Conservation (phyloP, 768 basidiomycete genomes). For the Boletales sp. region DNA sequence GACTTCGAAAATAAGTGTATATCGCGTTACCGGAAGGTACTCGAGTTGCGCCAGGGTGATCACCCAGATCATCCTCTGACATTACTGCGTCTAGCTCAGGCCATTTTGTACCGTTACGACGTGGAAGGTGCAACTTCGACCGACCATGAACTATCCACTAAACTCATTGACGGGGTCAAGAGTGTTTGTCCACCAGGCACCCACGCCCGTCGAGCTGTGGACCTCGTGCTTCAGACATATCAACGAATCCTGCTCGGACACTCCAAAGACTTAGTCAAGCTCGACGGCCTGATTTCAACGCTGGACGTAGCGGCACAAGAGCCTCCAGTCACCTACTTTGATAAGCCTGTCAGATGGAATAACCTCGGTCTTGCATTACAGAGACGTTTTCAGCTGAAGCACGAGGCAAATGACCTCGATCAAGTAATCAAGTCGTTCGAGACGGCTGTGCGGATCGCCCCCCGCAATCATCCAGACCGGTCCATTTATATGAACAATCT, state of each 20-base stretch:
- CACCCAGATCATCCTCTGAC: conserved; percentile 7
- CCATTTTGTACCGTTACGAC: conserved; percentile 2
- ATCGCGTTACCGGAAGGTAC: conserved; percentile 1
- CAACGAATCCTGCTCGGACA: neutral
- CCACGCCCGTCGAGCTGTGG: conserved; percentile 1
- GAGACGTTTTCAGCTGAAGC: neutral
- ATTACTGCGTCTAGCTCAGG: conserved; percentile 6
- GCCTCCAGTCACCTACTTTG: neutral
- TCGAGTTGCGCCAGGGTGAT: neutral
- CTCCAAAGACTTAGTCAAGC: neutral
- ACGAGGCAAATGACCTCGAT: neutral
- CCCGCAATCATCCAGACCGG: neutral
- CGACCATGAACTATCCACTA: neutral
- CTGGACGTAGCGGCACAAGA: neutral
- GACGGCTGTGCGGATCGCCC: neutral
- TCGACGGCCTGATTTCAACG: neutral
- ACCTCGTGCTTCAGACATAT: conserved; percentile 3
- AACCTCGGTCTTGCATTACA: conserved; percentile 1
- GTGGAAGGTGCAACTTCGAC: neutral
- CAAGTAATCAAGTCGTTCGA: neutral
- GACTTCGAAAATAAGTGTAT: neutral
- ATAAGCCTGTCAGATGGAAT: neutral
- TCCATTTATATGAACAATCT: neutral
- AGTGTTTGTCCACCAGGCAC: neutral
- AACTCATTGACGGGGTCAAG: neutral